phyloP scores from a whole-genome alignment of 148 eudicot species.

The Chenopodium quinoa region DNA sequence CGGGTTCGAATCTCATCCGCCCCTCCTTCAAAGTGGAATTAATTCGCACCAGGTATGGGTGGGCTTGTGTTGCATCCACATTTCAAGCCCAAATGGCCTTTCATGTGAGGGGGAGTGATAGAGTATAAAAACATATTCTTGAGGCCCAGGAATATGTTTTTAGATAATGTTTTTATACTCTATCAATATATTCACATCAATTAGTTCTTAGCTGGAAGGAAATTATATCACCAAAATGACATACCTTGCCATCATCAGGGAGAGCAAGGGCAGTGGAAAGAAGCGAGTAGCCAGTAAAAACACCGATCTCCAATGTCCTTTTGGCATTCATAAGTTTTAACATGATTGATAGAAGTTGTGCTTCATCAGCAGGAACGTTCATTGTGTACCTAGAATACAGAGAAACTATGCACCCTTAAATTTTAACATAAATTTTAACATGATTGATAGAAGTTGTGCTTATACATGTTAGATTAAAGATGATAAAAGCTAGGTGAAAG shows the following conservation, averaged over 20 bases:
- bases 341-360: conserved; percentile 41
- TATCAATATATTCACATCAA: background rate
- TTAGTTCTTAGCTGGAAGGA: background rate
- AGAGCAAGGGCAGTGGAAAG: conserved; percentile 65
- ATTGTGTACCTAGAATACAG: conserved; percentile 40
- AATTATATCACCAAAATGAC: background rate
- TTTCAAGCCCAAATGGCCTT: too few relatives aligned
- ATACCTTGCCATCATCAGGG: conserved; percentile 62
- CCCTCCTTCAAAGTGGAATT: too few relatives aligned
- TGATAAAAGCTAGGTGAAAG: background rate
- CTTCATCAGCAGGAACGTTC: conserved; percentile 52
- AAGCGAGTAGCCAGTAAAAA: conserved; percentile 68
- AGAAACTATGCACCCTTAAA: background rate
- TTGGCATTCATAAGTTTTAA: conserved; percentile 63
- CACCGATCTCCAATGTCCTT: conserved; percentile 60
- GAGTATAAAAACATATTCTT: too few relatives aligned
- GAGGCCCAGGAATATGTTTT: too few relatives aligned
- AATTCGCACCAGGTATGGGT: too few relatives aligned
- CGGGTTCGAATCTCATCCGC: too few relatives aligned
- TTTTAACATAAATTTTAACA: conserved; percentile 43
- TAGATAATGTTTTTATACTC: too few relatives aligned
- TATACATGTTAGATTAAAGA: background rate
- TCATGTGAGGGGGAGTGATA: too few relatives aligned
- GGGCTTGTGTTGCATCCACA: too few relatives aligned
- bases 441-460: conserved; percentile 44